A percentile compares a stretch with the other conserved stretches of the same genome.
These are phyloP conservation scores for Irpex sp. DNA, from an alignment of 1,284 basidiomycete genomes.

Conservation along the genomic window DNA sequence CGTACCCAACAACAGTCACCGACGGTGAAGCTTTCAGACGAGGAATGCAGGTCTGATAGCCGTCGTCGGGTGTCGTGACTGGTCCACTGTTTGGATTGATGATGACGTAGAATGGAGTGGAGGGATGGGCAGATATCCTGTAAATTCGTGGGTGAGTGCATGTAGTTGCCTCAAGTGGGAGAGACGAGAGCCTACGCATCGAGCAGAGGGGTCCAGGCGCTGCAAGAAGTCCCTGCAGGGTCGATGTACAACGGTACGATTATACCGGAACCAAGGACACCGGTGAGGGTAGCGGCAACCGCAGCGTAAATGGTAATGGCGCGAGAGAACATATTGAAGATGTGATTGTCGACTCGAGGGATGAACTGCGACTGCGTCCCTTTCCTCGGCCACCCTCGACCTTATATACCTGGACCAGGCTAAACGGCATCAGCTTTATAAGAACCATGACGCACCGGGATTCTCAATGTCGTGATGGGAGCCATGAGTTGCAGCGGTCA, in stretches of 20 bases:
- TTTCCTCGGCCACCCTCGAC: neutral
- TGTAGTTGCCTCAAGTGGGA: neutral
- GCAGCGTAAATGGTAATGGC: neutral
- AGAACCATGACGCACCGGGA: neutral
- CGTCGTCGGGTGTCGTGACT: slow-evolving; percentile 16
- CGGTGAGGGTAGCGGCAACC: neutral
- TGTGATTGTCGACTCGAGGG: neutral
- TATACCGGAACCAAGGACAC: slow-evolving; percentile 12
- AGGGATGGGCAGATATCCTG: slow-evolving; percentile 11
- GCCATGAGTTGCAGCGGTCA: neutral
- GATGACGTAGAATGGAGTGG: slow-evolving; percentile 21
- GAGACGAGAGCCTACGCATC: slow-evolving; percentile 9
- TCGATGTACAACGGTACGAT: slow-evolving; percentile 20
- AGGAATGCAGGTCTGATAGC: slow-evolving; percentile 28
- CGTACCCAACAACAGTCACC: slow-evolving; percentile 30
- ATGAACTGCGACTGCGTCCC: neutral
- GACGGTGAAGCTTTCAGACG: slow-evolving; percentile 15
- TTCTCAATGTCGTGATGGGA: neutral
- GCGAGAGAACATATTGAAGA: neutral
- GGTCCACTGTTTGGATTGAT: slow-evolving; percentile 32
- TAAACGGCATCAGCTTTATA: neutral
- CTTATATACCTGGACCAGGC: neutral
- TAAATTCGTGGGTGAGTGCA: neutral
- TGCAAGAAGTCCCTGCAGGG: slow-evolving; percentile 14
- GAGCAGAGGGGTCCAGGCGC: slow-evolving; percentile 16